These are phyloP conservation scores for Nasturtium officinale DNA, from an alignment of 345 rosid species.

Conservation along the genomic window DNA sequence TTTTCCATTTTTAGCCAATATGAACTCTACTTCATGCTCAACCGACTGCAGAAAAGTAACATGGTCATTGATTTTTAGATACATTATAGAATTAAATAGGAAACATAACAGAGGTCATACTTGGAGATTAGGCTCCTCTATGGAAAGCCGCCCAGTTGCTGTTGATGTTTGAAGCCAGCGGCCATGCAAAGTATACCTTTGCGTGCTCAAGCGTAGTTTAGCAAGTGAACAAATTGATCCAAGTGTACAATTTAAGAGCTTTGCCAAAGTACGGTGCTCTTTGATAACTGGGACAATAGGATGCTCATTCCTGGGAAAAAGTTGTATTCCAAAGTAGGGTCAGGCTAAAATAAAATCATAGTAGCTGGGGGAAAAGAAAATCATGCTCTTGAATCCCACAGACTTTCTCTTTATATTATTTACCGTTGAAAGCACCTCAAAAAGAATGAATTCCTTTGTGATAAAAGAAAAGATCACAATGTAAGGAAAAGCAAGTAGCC, in stretches of 20 bases:
- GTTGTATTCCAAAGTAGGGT: conserved; percentile 19
- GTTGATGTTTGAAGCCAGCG: conserved; percentile 98
- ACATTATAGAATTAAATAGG: conserved; percentile 1
- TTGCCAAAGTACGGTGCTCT: conserved; percentile 91
- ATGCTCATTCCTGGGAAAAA: conserved; percentile 77
- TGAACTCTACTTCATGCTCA: conserved; percentile 83
- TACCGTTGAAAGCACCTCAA: conserved; percentile 7
- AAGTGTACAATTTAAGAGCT: conserved; percentile 81
- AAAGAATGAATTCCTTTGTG: background rate
- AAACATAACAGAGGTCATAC: conserved; percentile 46
- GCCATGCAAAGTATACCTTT: conserved; percentile 80
- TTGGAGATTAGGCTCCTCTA: conserved; percentile 99
- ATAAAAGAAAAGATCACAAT: conserved; percentile 15
- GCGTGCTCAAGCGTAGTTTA: conserved; percentile 64
- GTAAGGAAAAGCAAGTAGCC: conserved; percentile 21
- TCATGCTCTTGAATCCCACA: conserved; percentile 18
- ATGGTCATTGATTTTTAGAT: conserved; percentile 19
- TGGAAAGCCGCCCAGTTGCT: conserved; percentile 93
- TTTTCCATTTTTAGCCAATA: conserved; percentile 48
- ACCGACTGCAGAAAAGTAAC: conserved; percentile 65
- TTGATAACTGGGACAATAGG: conserved; percentile 83
- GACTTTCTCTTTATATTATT: background rate
- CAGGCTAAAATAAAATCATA: conserved; percentile 19
- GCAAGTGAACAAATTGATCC: conserved; percentile 88
- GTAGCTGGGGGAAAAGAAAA: conserved; percentile 1